These are phyloP conservation scores for Salix viminalis DNA, from an alignment of 345 rosid genomes.

Conservation along the genomic window DNA sequence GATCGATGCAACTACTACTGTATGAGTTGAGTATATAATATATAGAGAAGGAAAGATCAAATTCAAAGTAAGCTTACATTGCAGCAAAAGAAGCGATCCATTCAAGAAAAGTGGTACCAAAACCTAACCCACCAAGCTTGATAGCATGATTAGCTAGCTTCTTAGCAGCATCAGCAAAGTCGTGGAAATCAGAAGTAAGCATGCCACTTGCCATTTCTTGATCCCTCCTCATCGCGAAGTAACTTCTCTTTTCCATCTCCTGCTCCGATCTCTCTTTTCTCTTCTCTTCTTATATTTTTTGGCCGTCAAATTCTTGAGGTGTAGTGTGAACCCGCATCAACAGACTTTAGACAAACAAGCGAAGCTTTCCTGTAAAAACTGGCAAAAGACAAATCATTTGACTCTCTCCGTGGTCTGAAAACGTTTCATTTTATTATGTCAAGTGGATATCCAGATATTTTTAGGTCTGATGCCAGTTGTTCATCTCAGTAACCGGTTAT, in stretches of 20 bases:
- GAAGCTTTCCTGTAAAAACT: background rate
- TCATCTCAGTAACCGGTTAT: no score
- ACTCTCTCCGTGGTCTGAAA: no score
- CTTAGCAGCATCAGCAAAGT: slow-evolving; percentile 36
- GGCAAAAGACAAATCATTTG: background rate
- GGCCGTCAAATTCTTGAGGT: no score
- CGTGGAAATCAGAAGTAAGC: slow-evolving; percentile 33
- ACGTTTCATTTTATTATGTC: no score
- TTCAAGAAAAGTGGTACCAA: slow-evolving; percentile 37
- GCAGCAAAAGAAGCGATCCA: slow-evolving; percentile 47
- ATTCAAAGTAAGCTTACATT: slow-evolving; percentile 17
- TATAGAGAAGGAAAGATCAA: background rate
- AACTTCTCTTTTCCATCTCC: slow-evolving; percentile 20
- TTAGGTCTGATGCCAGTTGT: no score
- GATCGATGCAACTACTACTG: background rate
- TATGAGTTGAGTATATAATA: background rate
- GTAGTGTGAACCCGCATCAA: background rate
- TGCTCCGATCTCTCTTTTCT: no score
- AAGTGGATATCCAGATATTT: no score
- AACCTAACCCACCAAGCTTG: slow-evolving; percentile 37
- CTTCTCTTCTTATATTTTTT: no score
- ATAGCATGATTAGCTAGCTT: slow-evolving; percentile 36
- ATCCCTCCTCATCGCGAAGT: slow-evolving; percentile 24
- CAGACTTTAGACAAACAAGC: background rate
- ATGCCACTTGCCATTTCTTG: slow-evolving; percentile 9